Evolutionary conservation across 1,284 basidiomycete species (phyloP), one percentile per base, ranked within the genome.

Genomic region (Trametes hirsuta): DNA sequence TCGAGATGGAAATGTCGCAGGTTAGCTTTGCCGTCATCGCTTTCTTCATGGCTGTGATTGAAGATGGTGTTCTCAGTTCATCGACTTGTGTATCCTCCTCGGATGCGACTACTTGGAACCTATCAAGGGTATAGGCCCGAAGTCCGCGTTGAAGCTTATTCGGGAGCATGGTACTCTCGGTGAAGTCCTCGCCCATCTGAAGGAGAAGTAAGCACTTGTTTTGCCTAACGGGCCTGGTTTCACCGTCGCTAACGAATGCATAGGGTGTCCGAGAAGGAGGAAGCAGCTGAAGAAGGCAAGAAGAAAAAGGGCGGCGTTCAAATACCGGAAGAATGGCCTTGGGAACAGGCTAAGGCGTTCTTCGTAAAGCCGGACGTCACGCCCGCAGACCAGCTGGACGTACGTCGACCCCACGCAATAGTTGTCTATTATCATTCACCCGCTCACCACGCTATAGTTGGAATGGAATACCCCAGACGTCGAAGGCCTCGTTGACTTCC

Each of bases 61-160:
- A 39, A 21, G 6, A 51, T 3, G 10, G 30, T 2, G 30, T 11
- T 4, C 6, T 24, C 70, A 97, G 91, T 99, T 99, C 73, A 94
- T 95, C 70, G 97, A 99, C 67, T 83, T 99, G 2, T 99, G 97
- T 74, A 93, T 99, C 63, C 82, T 99, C 8, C 88, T 98, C 46
- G 97, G 97, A 2, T 99, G 97, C 68, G 97, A 99, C 74, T 99
- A 99, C 75, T 87, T 99, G 40, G 96, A 98, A 66, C 96, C 95
- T 1, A 95, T 99, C 69, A 94, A 88, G 71, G 97, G 97, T 1
- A 81, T 99, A 37, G 97, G 97, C 0, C 93, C 97, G 15, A 98
- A 98, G 75, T 96, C 91, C 3, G 97, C 97, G 1, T 80, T 98
- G 55, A 99, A 98, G 76, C 84, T 98, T 24, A 85, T 99, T 57